A percentile compares a stretch with the other conserved stretches of the same genome.
Evolutionary conservation across 2,329 filamentous ascomycete genomes (phyloP).

Genomic region (Magnaporthiopsis poae): DNA sequence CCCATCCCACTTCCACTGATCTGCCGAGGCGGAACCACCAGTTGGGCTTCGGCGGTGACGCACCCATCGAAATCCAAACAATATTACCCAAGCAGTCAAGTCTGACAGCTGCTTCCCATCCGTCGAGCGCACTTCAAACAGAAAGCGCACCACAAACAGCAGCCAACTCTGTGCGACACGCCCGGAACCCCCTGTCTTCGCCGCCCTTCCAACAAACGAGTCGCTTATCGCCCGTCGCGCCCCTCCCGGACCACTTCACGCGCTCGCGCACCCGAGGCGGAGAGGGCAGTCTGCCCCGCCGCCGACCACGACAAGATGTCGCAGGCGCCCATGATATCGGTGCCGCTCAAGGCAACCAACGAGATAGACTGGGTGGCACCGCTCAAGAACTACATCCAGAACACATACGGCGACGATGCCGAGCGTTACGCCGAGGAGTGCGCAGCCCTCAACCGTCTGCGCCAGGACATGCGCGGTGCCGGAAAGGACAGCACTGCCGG

Average conservation of each 20-base stretch:
- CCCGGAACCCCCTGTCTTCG: neutral
- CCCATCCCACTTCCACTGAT: neutral
- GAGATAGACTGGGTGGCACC: slow-evolving; percentile 97
- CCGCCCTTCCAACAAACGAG: neutral
- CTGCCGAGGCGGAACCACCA: neutral
- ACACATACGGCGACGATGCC: slow-evolving; percentile 91
- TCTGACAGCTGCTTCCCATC: neutral
- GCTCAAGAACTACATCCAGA: slow-evolving; percentile 83
- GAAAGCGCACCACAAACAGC: neutral
- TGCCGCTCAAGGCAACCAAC: slow-evolving; percentile 85
- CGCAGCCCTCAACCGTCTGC: slow-evolving; percentile 80
- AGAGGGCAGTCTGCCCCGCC: neutral
- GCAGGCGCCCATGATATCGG: slow-evolving; percentile 89
- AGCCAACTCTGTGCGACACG: neutral
- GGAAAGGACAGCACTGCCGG: slow-evolving; percentile 93
- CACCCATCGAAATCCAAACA: neutral
- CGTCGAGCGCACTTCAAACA: neutral
- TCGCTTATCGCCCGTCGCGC: too few species aligned
- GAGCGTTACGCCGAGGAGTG: slow-evolving; percentile 95
- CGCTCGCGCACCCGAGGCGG: neutral
- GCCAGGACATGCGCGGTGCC: slow-evolving; percentile 96
- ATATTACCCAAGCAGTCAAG: neutral
- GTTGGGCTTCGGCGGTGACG: neutral
- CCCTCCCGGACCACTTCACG: neutral
- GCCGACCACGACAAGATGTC: slow-evolving; percentile 43